Evolutionary conservation across 148 eudicot genomes (phyloP).

Genomic region (Hydrangea macrophylla): DNA sequence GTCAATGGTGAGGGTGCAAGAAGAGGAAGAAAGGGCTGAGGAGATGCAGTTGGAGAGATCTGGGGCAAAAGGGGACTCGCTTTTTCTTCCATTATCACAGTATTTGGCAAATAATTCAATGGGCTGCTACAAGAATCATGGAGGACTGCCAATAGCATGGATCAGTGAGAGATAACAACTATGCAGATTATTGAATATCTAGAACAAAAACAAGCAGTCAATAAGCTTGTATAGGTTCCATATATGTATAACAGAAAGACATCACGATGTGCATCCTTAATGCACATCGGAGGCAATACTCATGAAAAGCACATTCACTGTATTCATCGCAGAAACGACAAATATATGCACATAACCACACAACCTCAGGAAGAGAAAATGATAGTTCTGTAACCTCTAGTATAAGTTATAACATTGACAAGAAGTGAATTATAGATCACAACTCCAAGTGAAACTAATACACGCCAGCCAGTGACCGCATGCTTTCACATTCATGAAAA

Average conservation of each 20-base stretch:
- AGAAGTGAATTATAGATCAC: not conserved
- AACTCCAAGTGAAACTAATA: not conserved
- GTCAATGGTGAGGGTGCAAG: conserved; percentile 92
- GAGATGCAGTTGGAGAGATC: conserved; percentile 65
- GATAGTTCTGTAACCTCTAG: not conserved
- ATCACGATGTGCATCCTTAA: not conserved
- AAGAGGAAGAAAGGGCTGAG: conserved; percentile 79
- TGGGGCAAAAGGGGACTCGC: conserved; percentile 49
- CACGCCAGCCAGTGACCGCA: not conserved
- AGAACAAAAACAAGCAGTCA: not conserved
- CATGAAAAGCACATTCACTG: not conserved
- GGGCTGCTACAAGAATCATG: conserved; percentile 28
- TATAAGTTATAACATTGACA: not conserved
- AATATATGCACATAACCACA: too few species aligned
- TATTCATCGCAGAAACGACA: not conserved
- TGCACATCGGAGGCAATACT: not conserved
- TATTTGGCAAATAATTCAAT: conserved; percentile 25
- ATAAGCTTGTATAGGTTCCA: not conserved
- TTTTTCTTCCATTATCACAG: conserved; percentile 25
- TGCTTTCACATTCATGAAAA: not conserved
- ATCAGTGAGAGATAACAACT: not conserved
- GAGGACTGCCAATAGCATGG: conserved; percentile 38
- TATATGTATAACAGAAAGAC: not conserved
- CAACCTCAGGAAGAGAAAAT: not conserved
- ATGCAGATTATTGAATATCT: too few species aligned